A percentile compares a stretch with the other conserved stretches of the same genome.
These are phyloP conservation scores for Corrigiola litoralis DNA, from an alignment of 179 eudicot species.

Conservation along the genomic window DNA sequence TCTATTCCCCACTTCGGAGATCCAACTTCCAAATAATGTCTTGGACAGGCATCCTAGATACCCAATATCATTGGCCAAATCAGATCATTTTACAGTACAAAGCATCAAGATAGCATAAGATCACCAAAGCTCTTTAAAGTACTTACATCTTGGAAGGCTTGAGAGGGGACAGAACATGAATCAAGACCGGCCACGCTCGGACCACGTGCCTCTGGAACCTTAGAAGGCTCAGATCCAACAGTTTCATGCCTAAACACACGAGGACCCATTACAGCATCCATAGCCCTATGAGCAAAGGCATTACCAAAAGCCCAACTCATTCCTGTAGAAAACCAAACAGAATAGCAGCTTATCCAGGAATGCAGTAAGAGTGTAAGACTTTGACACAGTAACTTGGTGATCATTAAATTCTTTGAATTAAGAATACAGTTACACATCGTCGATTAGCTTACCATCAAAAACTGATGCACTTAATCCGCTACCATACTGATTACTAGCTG, in stretches of 20 bases:
- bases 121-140: neutral
- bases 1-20: too few relatives aligned
- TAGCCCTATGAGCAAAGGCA: neutral
- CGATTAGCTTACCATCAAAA: neutral
- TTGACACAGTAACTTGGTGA: too few relatives aligned
- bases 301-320: neutral
- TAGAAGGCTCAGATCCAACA: neutral
- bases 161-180: neutral
- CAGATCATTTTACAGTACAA: too few relatives aligned
- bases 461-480: neutral
- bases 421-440: too few relatives aligned
- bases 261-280: neutral
- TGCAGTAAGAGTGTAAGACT: neutral
- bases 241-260: neutral
- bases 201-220: neutral
- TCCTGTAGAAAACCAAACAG: neutral
- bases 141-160: constrained; percentile 14
- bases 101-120: too few relatives aligned
- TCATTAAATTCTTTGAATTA: too few relatives aligned
- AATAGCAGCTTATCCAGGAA: neutral
- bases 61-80: too few relatives aligned
- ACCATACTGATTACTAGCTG: too few relatives aligned
- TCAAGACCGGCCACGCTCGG: neutral
- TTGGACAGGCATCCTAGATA: too few relatives aligned
- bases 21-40: too few relatives aligned